phyloP scores from a whole-genome alignment of 1,284 basidiomycete species.

The Ganoderma leucocontextum region DNA sequence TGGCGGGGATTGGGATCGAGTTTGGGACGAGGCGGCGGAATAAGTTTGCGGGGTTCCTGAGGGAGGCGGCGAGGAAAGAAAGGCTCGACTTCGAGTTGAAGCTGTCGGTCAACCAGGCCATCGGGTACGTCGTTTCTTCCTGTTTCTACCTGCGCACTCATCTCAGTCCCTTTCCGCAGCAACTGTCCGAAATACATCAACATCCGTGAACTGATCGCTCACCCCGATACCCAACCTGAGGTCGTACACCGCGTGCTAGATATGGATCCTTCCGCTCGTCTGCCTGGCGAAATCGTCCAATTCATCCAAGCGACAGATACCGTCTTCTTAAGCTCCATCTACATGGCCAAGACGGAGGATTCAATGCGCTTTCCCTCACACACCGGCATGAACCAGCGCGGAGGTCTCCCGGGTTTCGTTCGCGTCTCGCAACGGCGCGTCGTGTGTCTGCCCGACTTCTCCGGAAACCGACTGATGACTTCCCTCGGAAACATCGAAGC shows the following conservation, averaged over 20 bases:
- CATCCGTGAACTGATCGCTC: background rate
- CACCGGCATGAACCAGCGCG: slow-evolving; percentile 8
- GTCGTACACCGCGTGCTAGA: background rate
- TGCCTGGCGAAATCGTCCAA: background rate
- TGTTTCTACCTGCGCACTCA: background rate
- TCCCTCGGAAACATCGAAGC: slow-evolving; percentile 4
- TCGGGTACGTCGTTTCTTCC: background rate
- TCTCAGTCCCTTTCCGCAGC: background rate
- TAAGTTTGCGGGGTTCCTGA: background rate
- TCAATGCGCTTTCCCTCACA: background rate
- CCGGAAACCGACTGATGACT: slow-evolving; percentile 2
- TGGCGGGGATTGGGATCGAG: slow-evolving; percentile 1
- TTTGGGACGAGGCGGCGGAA: background rate
- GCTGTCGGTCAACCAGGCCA: background rate
- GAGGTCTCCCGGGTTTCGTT: background rate
- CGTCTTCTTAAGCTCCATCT: background rate
- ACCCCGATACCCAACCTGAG: background rate
- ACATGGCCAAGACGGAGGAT: background rate
- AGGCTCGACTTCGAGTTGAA: background rate
- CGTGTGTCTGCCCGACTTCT: background rate
- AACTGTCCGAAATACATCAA: slow-evolving; percentile 5
- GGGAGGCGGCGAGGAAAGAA: background rate
- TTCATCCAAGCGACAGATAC: background rate
- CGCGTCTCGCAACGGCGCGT: background rate
- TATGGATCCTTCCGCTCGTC: background rate